Base-by-base conservation (phyloP, 2,329 filamentous ascomycete genomes). In the Microdochium paspali region DNA sequence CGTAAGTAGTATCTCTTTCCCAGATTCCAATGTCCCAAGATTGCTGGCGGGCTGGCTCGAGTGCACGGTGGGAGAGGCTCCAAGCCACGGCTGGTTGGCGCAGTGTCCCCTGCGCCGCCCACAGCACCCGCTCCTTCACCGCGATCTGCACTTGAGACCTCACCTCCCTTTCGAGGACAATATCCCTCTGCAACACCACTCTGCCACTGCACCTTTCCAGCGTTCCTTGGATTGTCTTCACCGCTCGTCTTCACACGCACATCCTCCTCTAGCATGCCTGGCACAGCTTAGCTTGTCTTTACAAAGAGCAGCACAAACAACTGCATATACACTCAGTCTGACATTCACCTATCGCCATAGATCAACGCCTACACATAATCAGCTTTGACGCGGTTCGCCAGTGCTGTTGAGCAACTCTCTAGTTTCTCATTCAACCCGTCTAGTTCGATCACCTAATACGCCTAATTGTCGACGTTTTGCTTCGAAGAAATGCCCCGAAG, bases 401-500 rank as follows among this genome's bases (percentile, higher is more conserved):
- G 24, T 13, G n/a, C 3, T 24, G 13, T 44, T 13, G 42, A 18
- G 42, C 42, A 44, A 25, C 18, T 20, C 21, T 24, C n/a, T n/a
- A n/a, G n/a, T n/a, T 45, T 44, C 47, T 47, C 24, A 45, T 47
- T 44, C 24, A 47, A 44, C 39, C 31, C 46, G 44, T 47, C 45
- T n/a, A n/a, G 40, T 43, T 43, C 44, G 46, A 46, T 35, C 47
- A 46, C 48, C 13, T 46, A 25, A 44, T 49, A 51, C 49, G 32
- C 48, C 54, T 54, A 53, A 50, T 48, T 30, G 54, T 52, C 47
- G 50, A 52, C 35, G 12, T 40, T 5, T 12, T 18, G 35, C 35
- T 20, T 20, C 35, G 35, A 63, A 71, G 69, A 71, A 53, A 80
- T 81, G 77, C 76, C 77, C 63, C 76, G 76, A 66, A 77, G 72